Conservation (phyloP, 495 filamentous ascomycete genomes). For the Neurospora pannonica region DNA sequence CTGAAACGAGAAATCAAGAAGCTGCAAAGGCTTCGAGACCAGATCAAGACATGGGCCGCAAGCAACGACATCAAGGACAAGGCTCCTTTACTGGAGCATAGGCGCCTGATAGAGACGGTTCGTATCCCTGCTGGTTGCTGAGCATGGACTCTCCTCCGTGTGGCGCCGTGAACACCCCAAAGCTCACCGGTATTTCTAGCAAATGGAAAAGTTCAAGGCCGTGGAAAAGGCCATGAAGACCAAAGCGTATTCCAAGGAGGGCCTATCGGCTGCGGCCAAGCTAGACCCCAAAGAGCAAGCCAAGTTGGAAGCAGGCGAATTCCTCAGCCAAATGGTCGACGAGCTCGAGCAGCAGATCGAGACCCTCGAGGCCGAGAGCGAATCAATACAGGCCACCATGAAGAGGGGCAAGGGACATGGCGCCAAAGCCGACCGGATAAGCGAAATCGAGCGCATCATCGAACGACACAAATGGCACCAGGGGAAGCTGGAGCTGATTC, state of each 20-base stretch:
- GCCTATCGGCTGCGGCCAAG: slow-evolving; percentile 78
- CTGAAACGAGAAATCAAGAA: slow-evolving; percentile 99
- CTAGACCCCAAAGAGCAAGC: slow-evolving; percentile 93
- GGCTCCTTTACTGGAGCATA: slow-evolving; percentile 81
- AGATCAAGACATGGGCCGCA: slow-evolving; percentile 97
- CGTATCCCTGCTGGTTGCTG: slow-evolving; percentile 10
- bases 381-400: slow-evolving; percentile 73
- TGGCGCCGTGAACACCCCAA: slow-evolving; percentile 1
- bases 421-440: slow-evolving; percentile 74
- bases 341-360: slow-evolving; percentile 91
- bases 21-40: slow-evolving; percentile 89
- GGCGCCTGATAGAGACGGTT: slow-evolving; percentile 94
- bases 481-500: slow-evolving; percentile 80
- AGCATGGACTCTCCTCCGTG: neutral
- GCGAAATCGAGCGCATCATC: slow-evolving; percentile 70
- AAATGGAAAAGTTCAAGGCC: slow-evolving; percentile 99
- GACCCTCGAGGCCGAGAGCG: slow-evolving; percentile 80
- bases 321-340: slow-evolving; percentile 79
- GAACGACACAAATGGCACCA: slow-evolving; percentile 97
- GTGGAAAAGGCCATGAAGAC: slow-evolving; percentile 99
- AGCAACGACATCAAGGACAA: slow-evolving; percentile 99
- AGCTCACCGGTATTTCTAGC: slow-evolving; percentile 44
- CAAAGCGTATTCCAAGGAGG: slow-evolving; percentile 98
- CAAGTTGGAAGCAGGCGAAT: slow-evolving; percentile 76
- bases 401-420: slow-evolving; percentile 89